These are phyloP conservation scores for Candida tunisiensis DNA, from an alignment of 1,139 yeast species.

Conservation along the genomic window DNA sequence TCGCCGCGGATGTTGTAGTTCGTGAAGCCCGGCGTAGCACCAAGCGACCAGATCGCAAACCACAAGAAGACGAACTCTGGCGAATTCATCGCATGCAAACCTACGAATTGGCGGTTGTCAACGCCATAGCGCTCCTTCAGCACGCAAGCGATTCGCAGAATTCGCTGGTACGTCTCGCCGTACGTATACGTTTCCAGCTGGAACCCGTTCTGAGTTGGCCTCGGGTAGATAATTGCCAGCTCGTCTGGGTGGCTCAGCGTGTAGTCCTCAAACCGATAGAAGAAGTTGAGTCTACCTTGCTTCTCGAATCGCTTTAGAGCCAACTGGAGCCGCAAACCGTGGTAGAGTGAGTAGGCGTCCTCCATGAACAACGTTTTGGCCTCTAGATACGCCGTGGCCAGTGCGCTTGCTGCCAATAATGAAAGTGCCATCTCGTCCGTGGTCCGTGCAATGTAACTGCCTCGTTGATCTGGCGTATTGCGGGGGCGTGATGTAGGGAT, in stretches of 20 bases:
- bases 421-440: too few relatives aligned
- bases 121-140: slow-evolving; percentile 49
- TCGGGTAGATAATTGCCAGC: slow-evolving; percentile 45
- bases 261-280: slow-evolving; percentile 46
- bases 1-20: slow-evolving; percentile 65
- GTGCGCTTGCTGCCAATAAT: too few relatives aligned
- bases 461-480: too few relatives aligned
- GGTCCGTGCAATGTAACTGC: too few relatives aligned
- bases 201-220: slow-evolving; percentile 42
- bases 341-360: too few relatives aligned
- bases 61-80: slow-evolving; percentile 68
- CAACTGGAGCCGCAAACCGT: too few relatives aligned
- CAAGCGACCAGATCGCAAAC: slow-evolving; percentile 83
- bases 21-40: slow-evolving; percentile 77
- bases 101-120: slow-evolving; percentile 52
- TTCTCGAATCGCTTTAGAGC: too few relatives aligned
- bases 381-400: too few relatives aligned
- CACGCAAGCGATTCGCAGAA: slow-evolving; percentile 49
- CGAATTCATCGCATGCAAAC: slow-evolving; percentile 64
- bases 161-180: slow-evolving; percentile 44
- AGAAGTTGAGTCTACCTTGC: slow-evolving; percentile 43
- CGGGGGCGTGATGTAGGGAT: too few relatives aligned
- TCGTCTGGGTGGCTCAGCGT: slow-evolving; percentile 33
- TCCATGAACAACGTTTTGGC: too few relatives aligned
- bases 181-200: slow-evolving; percentile 50